Conservation (phyloP, 75 land plant genomes). For the Sequoiadendron giganteum region DNA sequence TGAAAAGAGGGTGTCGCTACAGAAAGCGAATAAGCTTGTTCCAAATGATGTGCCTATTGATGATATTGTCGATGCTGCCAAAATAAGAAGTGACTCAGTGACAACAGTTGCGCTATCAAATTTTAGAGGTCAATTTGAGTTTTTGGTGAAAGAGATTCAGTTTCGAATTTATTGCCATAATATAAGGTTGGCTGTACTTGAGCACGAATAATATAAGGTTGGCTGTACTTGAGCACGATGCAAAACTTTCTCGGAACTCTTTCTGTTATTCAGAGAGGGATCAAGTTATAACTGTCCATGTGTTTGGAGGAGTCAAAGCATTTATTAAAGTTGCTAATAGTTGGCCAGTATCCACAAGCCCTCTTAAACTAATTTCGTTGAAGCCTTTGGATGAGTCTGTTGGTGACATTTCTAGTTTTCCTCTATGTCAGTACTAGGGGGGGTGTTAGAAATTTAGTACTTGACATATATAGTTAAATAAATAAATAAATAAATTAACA, state of each 20-base stretch:
- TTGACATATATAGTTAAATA: too few species aligned
- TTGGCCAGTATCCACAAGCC: slow-evolving; percentile 48
- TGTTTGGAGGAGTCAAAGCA: slow-evolving; percentile 52
- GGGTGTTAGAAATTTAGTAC: too few species aligned
- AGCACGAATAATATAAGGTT: too few species aligned
- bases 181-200: slow-evolving; percentile 7
- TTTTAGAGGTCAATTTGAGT: neutral
- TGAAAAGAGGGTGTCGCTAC: too few species aligned
- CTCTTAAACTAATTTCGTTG: slow-evolving; percentile 45
- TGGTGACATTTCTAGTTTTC: slow-evolving; percentile 37
- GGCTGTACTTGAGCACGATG: too few species aligned
- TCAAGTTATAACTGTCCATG: slow-evolving; percentile 41
- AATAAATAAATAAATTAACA: too few species aligned
- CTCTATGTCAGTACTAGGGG: too few species aligned
- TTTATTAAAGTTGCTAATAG: slow-evolving; percentile 42
- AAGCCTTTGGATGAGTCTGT: slow-evolving; percentile 29
- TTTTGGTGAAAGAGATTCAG: slow-evolving; percentile 4
- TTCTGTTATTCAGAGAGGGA: slow-evolving; percentile 52
- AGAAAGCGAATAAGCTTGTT: too few species aligned
- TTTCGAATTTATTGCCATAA: slow-evolving; percentile 9
- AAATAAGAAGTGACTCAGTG: slow-evolving; percentile 8
- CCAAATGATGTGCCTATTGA: too few species aligned
- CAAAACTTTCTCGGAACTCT: slow-evolving; percentile 22
- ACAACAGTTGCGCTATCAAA: neutral
- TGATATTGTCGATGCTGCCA: too few species aligned